Evolutionary conservation across 768 basidiomycete species (phyloP), one percentile per base, ranked within the genome.

Genomic region (Rhizopogon vesiculosus): DNA sequence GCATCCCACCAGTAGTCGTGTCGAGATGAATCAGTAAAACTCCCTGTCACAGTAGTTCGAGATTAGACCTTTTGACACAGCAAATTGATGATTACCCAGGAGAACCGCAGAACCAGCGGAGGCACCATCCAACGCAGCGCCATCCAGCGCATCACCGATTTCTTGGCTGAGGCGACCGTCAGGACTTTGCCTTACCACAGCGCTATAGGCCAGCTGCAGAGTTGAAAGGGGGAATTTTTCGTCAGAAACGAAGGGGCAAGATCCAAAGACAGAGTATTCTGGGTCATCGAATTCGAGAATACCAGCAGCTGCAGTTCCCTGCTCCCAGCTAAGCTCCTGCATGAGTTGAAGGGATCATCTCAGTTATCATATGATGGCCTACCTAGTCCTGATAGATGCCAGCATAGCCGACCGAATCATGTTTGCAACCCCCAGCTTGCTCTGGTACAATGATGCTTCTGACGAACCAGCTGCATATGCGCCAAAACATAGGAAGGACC

Each of bases 111-210:
- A 61, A 1, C 64, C 67, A 13, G 67, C 58, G 18, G 66, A 67
- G 3, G 67, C 67, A 16, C 67, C 67, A 51, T 68, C 67, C 8
- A 68, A 56, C 7, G 66, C 64, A 16, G 67, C 66, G 29, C 64
- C 67, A 22, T 68, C 67, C 22, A 58, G 31, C 2, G 56, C 67
- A 56, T 68, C 67, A 29, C 57, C 58, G 25, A 68, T 62, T 25
- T 60, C 42, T 50, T 68, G 67, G 48, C 65, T 66, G 28, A 68
- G 60, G 39, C 67, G 61, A 12, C 67, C 67, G 31, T 68, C 67
- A n/a, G 56, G 31, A 29, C 60, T 60, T 59, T 67, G 67, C 16
- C 67, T 58, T 19, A 64, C 62, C 18, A 46, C 65, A 5, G 67
- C 67, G 42, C 67, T 66, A 35, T 64, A 54, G 18, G 67, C 66